These are phyloP conservation scores for Clonostachys sp. DNA, from an alignment of 2,329 filamentous ascomycete species.

Conservation along the genomic window DNA sequence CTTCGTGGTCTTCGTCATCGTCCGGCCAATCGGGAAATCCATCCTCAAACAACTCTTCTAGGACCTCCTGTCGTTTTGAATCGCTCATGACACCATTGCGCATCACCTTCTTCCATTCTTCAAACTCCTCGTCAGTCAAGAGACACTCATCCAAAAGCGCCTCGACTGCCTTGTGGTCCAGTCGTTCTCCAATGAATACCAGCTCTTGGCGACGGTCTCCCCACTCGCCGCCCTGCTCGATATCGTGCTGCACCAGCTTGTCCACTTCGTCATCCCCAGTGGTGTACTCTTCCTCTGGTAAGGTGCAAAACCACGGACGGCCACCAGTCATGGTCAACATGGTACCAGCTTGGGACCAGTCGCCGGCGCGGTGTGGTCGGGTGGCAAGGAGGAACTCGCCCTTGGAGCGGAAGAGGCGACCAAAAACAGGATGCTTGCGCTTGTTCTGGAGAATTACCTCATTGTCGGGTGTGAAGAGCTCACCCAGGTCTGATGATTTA, in stretches of 20 bases:
- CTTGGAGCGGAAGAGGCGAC: slow-evolving; percentile 57
- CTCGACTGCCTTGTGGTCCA: slow-evolving; percentile 48
- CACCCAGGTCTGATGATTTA: slow-evolving; percentile 9
- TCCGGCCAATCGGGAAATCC: slow-evolving; percentile 52
- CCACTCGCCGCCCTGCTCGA: slow-evolving; percentile 54
- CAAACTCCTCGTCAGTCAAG: slow-evolving; percentile 54
- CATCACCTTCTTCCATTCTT: slow-evolving; percentile 49
- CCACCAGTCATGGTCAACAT: slow-evolving; percentile 58
- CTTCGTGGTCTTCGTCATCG: slow-evolving; percentile 29
- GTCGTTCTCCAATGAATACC: slow-evolving; percentile 67
- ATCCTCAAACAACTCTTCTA: slow-evolving; percentile 52
- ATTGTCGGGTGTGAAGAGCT: slow-evolving; percentile 22
- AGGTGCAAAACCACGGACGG: slow-evolving; percentile 53
- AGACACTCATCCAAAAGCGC: slow-evolving; percentile 55
- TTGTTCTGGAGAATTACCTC: slow-evolving; percentile 49
- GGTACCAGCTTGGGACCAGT: slow-evolving; percentile 61
- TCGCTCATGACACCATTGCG: slow-evolving; percentile 23
- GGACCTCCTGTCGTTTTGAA: slow-evolving; percentile 35
- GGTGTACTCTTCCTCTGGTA: slow-evolving; percentile 44
- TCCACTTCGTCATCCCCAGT: slow-evolving; percentile 43
- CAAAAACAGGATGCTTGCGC: slow-evolving; percentile 44
- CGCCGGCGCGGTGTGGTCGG: slow-evolving; percentile 46
- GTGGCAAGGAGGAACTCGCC: slow-evolving; percentile 58
- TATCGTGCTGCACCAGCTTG: slow-evolving; percentile 41
- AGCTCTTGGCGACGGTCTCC: slow-evolving; percentile 68